Conservation (phyloP, 768 basidiomycete genomes). For the Rhodocollybia butyracea region DNA sequence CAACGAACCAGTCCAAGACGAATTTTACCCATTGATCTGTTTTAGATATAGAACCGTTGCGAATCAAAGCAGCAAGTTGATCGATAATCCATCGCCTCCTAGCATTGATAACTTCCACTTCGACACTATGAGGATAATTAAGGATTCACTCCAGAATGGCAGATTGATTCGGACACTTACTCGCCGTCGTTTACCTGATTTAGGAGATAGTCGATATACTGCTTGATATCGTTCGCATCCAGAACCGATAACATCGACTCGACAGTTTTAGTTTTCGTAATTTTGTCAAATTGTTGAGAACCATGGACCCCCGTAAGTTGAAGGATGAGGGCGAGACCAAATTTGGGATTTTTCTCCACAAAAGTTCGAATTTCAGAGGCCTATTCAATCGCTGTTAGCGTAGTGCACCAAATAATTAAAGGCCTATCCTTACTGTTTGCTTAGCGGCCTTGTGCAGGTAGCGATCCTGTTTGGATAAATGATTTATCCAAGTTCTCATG, state of each 20-base stretch:
- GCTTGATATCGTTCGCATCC: constrained; percentile 69
- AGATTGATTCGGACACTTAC: constrained; percentile 30
- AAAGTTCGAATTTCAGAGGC: constrained; percentile 72
- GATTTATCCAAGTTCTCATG: constrained; percentile 96
- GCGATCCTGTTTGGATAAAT: constrained; percentile 83
- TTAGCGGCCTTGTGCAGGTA: constrained; percentile 87
- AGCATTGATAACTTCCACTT: constrained; percentile 45
- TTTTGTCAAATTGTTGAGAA: constrained; percentile 83
- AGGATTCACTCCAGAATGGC: not conserved
- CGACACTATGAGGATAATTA: constrained; percentile 28
- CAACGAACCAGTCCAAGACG: constrained; percentile 76
- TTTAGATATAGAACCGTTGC: constrained; percentile 77
- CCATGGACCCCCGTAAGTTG: constrained; percentile 84
- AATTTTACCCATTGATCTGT: constrained; percentile 72
- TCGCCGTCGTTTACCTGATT: constrained; percentile 52
- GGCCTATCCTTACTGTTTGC: constrained; percentile 58
- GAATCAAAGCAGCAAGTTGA: constrained; percentile 75
- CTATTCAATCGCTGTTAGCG: constrained; percentile 30
- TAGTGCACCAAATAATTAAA: not conserved
- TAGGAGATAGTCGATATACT: constrained; percentile 72
- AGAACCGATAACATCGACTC: constrained; percentile 78
- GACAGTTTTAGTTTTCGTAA: constrained; percentile 91
- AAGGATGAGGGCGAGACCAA: constrained; percentile 82
- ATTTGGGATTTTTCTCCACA: constrained; percentile 70
- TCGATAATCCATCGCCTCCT: constrained; percentile 83